These are phyloP conservation scores for Suhomyces ambrosiae DNA, from an alignment of 1,139 yeast genomes.

Conservation along the genomic window DNA sequence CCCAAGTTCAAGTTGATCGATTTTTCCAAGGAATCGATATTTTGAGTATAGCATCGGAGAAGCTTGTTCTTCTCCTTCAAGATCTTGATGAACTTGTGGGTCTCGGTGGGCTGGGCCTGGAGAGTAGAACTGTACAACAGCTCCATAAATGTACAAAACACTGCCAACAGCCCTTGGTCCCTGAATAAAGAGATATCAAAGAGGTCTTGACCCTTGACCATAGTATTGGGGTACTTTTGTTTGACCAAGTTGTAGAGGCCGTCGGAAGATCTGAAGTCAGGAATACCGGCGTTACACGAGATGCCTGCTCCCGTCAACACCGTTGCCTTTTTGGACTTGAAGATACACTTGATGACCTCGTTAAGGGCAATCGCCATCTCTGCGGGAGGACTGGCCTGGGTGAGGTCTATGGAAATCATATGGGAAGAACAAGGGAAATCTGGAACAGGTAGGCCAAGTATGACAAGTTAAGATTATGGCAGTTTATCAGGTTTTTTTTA, in stretches of 20 bases:
- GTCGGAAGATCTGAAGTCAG: constrained; percentile 84
- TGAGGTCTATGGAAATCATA: constrained; percentile 39
- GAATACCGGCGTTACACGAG: constrained; percentile 95
- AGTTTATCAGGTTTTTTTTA: too few relatives aligned
- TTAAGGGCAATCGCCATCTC: constrained; percentile 37
- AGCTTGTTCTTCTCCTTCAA: constrained; percentile 68
- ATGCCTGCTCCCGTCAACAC: constrained; percentile 93
- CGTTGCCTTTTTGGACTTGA: constrained; percentile 53
- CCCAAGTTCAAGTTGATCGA: constrained; percentile 49
- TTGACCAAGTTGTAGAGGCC: constrained; percentile 82
- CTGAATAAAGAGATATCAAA: constrained; percentile 84
- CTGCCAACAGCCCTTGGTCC: constrained; percentile 58
- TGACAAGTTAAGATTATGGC: not conserved
- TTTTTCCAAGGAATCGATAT: constrained; percentile 56
- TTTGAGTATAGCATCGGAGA: constrained; percentile 82
- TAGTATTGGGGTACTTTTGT: constrained; percentile 58
- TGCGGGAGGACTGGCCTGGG: constrained; percentile 25
- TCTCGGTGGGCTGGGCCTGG: constrained; percentile 75
- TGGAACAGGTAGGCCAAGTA: not conserved
- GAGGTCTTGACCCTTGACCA: constrained; percentile 82
- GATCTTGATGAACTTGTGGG: constrained; percentile 74
- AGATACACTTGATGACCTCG: constrained; percentile 45
- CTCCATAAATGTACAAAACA: constrained; percentile 84
- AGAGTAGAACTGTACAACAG: constrained; percentile 63
- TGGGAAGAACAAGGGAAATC: not conserved